Evolutionary conservation across 2,329 filamentous ascomycete species (phyloP), one percentile per base, ranked within the genome.

Genomic region (Cladosporium halotolerans): DNA sequence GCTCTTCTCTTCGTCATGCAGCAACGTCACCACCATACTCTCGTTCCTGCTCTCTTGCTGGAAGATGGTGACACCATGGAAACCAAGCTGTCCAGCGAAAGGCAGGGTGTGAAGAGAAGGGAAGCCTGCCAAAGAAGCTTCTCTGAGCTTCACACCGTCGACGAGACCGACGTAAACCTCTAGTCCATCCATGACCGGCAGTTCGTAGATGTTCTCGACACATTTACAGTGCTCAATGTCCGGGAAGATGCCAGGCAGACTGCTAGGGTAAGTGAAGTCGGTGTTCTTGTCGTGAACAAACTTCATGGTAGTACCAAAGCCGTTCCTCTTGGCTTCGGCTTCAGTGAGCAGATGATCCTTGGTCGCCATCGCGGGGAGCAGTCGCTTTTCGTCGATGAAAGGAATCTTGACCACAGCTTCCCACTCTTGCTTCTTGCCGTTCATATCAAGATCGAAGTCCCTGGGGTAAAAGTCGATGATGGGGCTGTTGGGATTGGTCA

Each of bases 351-450:
- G 73, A 40, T 84, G 76, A 59, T 97, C 91, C 68, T 86, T 90
- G 6, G 90, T 84, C 13, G 79, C 85, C 88, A 99, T 96, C 7
- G 92, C 93, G 36, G 77, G 73, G 52, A 99, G 77, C 2, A 99
- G 76, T 23, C 93, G 83, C 63, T 86, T 83, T 69, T 99, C 92
- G 55, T 99, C 89, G 58, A 99, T 99, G 72, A 99, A 99, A 0
- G 93, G 93, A 65, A 99, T 99, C 72, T 97, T 99, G 59, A 99
- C 90, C 36, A 99, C 92, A 28, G 93, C 93, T 68, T 99, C 93
- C 93, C 93, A 99, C 59, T 99, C 95, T 87, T 96, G 95, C 75
- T 96, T 99, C 76, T 99, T 99, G 55, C 93, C 95, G 63, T 99
- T 97, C 93, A 99, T 97, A 68, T 99, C 95, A 39, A 99, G 78